These are phyloP conservation scores for Bruguiera sexangula DNA, from an alignment of 345 rosid genomes.

Conservation along the genomic window DNA sequence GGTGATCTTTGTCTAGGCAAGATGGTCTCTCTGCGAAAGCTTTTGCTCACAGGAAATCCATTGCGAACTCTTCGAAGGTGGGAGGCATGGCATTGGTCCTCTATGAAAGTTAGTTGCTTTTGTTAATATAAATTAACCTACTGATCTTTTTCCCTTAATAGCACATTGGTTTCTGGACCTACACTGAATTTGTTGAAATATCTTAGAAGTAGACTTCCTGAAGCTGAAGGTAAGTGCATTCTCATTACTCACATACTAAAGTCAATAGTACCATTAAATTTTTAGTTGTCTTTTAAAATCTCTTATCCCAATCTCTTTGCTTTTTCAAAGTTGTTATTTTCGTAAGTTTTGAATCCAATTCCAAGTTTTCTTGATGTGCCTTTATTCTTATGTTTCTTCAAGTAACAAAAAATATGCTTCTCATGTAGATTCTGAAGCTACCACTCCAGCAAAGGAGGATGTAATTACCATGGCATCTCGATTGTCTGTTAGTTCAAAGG, in stretches of 20 bases:
- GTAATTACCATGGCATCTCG: constrained; percentile 75
- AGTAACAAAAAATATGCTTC: constrained; percentile 10
- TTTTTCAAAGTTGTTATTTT: constrained; percentile 6
- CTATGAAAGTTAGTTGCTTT: constrained; percentile 3
- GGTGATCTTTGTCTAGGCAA: constrained; percentile 45
- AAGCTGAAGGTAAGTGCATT: constrained; percentile 57
- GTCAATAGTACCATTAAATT: background rate
- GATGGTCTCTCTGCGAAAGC: constrained; percentile 75
- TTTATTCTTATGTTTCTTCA: background rate
- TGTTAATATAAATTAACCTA: constrained; percentile 15
- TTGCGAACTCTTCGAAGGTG: constrained; percentile 86
- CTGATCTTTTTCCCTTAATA: constrained; percentile 24
- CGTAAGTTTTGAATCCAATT: background rate
- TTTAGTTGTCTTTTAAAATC: constrained; percentile 7
- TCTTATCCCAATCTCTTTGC: constrained; percentile 4
- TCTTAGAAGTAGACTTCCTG: constrained; percentile 80
- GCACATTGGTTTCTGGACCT: constrained; percentile 90
- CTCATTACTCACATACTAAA: background rate
- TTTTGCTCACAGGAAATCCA: constrained; percentile 80
- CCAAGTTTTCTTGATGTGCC: background rate
- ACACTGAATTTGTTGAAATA: constrained; percentile 73
- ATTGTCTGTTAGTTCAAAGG: constrained; percentile 81
- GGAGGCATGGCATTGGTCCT: constrained; percentile 17
- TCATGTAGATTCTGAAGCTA: constrained; percentile 53
- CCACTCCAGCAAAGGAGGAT: constrained; percentile 52